These are phyloP conservation scores for Eucalyptus tenuipes DNA, from an alignment of 345 rosid genomes.

Conservation along the genomic window DNA sequence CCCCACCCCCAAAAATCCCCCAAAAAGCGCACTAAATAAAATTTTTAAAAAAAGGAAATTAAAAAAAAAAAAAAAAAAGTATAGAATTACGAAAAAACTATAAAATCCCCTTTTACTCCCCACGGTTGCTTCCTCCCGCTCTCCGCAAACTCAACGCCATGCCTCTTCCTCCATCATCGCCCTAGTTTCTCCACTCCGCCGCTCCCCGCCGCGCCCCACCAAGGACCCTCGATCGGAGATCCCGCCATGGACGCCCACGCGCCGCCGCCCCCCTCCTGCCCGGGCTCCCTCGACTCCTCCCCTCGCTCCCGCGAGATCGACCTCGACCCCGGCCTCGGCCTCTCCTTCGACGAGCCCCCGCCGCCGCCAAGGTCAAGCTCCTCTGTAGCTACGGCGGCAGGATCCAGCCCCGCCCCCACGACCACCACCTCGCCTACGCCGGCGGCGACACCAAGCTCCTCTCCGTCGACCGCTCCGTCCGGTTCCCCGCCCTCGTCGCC, in stretches of 20 bases:
- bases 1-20: neutral
- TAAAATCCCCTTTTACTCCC: neutral
- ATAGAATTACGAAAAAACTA: neutral
- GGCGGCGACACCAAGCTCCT: conserved; percentile 65
- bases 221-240: neutral
- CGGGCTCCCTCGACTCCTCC: conserved; percentile 49
- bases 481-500: conserved; percentile 16
- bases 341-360: conserved; percentile 30
- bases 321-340: conserved; percentile 19
- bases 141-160: neutral
- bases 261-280: conserved; percentile 6
- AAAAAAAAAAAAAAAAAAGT: neutral
- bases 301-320: conserved; percentile 55
- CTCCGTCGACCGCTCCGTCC: conserved; percentile 31
- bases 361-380: conserved; percentile 2
- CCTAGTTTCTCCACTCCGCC: neutral
- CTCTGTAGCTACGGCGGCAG: conserved; percentile 65
- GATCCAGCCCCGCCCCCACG: conserved; percentile 55
- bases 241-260: conserved; percentile 29
- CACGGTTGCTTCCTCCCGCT: neutral
- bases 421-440: conserved; percentile 38
- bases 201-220: neutral
- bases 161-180: neutral
- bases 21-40: neutral
- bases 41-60: too few relatives aligned